Evolutionary conservation across 2,329 filamentous ascomycete genomes (phyloP).

Genomic region (Didymella pomorum): DNA sequence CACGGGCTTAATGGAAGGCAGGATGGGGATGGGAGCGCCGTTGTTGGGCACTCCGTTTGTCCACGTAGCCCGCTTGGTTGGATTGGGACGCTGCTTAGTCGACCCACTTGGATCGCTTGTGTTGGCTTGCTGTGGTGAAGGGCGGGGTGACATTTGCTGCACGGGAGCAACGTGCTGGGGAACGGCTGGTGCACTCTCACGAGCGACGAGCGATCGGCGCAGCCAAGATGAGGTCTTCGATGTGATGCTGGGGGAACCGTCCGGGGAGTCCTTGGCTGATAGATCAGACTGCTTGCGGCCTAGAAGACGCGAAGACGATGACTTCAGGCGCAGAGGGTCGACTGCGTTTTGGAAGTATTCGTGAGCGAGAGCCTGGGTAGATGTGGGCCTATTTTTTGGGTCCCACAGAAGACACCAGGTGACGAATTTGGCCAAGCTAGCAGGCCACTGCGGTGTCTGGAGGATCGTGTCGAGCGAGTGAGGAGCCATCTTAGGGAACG

Average conservation of each 20-base stretch:
- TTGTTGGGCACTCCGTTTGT: constrained; percentile 78
- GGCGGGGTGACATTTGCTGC: constrained; percentile 54
- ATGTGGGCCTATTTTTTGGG: constrained; percentile 88
- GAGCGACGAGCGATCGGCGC: constrained; percentile 88
- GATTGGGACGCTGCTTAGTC: constrained; percentile 64
- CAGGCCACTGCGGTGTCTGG: constrained; percentile 88
- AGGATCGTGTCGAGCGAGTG: constrained; percentile 96
- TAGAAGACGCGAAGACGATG: constrained; percentile 81
- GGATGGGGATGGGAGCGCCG: constrained; percentile 90
- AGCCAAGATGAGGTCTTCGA: constrained; percentile 94
- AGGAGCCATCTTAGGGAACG: constrained; percentile 98
- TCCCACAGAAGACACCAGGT: constrained; percentile 99
- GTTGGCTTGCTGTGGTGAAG: constrained; percentile 55
- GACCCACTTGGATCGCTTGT: constrained; percentile 54
- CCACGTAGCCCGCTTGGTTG: constrained; percentile 91
- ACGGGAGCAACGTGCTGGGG: constrained; percentile 51
- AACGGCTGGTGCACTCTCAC: constrained; percentile 71
- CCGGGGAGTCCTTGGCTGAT: constrained; percentile 65
- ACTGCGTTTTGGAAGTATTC: constrained; percentile 94
- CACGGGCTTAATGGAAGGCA: constrained; percentile 92
- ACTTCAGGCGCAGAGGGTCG: constrained; percentile 91
- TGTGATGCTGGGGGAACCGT: constrained; percentile 66
- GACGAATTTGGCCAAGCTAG: constrained; percentile 87
- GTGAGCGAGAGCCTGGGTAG: constrained; percentile 90
- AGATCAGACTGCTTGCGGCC: constrained; percentile 91